Conservation (phyloP, 2,329 filamentous ascomycete genomes). For the Ilyonectria sp. region DNA sequence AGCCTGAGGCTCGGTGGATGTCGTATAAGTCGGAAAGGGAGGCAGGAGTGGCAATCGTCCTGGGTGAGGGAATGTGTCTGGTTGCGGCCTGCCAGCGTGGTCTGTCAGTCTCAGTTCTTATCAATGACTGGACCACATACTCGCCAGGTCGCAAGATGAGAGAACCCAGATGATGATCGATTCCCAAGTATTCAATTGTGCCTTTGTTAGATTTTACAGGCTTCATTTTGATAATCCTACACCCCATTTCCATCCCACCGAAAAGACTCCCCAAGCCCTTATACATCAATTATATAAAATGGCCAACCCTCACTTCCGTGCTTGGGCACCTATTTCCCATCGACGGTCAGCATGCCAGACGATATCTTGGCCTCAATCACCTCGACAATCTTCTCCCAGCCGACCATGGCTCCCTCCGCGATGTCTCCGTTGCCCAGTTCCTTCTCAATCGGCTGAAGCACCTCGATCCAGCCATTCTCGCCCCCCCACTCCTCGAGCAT, state of each 20-base stretch:
- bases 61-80: neutral
- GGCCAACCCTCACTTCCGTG: neutral
- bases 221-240: neutral
- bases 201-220: neutral
- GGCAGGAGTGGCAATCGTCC: neutral
- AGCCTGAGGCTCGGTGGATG: too few species aligned
- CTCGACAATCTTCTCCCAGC: slow-evolving; percentile 82
- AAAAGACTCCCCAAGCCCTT: neutral
- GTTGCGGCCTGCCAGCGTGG: neutral
- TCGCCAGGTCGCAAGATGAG: neutral
- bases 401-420: slow-evolving; percentile 86
- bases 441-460: slow-evolving; percentile 82
- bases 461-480: slow-evolving; percentile 68
- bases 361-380: slow-evolving; percentile 70
- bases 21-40: too few species aligned
- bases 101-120: neutral
- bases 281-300: neutral
- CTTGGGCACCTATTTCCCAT: neutral
- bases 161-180: neutral
- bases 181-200: neutral
- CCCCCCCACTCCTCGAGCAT: slow-evolving; percentile 82
- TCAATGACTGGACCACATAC: neutral
- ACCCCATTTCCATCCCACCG: neutral
- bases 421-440: slow-evolving; percentile 87
- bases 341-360: neutral